Conservation (phyloP, 768 basidiomycete genomes). For the Boletales sp. region DNA sequence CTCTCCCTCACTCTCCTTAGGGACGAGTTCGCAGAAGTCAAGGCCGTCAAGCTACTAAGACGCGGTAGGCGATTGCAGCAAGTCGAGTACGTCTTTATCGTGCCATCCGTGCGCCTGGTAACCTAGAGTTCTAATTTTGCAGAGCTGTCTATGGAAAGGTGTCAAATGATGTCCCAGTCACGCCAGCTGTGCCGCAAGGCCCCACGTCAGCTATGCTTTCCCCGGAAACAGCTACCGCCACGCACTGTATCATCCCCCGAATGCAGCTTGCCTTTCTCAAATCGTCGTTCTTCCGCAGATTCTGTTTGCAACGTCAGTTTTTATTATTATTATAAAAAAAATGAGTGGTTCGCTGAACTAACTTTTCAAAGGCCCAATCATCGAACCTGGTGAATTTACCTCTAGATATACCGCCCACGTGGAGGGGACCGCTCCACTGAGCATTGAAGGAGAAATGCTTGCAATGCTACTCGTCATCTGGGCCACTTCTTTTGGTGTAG, state of each 20-base stretch:
- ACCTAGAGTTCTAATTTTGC: slow-evolving; percentile 7
- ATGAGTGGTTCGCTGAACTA: background rate
- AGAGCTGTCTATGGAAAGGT: slow-evolving; percentile 80
- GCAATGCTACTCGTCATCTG: slow-evolving; percentile 80
- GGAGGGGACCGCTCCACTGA: slow-evolving; percentile 59
- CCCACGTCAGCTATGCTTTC: slow-evolving; percentile 10
- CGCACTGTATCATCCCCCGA: slow-evolving; percentile 57
- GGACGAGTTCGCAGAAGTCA: slow-evolving; percentile 89
- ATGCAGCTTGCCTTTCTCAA: slow-evolving; percentile 77
- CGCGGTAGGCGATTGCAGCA: slow-evolving; percentile 79
- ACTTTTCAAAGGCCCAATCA: slow-evolving; percentile 64
- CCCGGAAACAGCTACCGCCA: background rate
- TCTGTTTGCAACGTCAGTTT: slow-evolving; percentile 76
- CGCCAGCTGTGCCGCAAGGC: slow-evolving; percentile 22
- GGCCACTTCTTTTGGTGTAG: slow-evolving; percentile 86
- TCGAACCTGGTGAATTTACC: slow-evolving; percentile 78
- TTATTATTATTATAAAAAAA: background rate
- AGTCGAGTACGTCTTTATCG: slow-evolving; percentile 63
- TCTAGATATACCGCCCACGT: slow-evolving; percentile 65
- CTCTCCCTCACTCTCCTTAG: slow-evolving; percentile 37
- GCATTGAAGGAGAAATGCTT: slow-evolving; percentile 72
- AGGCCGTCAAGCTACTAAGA: slow-evolving; percentile 81
- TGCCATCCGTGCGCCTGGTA: background rate
- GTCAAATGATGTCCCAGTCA: slow-evolving; percentile 36
- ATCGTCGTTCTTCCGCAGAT: slow-evolving; percentile 82